A percentile compares a stretch with the other conserved stretches of the same genome.
Evolutionary conservation across 345 rosid species (phyloP).

Genomic region (Cochlearia excelsa): DNA sequence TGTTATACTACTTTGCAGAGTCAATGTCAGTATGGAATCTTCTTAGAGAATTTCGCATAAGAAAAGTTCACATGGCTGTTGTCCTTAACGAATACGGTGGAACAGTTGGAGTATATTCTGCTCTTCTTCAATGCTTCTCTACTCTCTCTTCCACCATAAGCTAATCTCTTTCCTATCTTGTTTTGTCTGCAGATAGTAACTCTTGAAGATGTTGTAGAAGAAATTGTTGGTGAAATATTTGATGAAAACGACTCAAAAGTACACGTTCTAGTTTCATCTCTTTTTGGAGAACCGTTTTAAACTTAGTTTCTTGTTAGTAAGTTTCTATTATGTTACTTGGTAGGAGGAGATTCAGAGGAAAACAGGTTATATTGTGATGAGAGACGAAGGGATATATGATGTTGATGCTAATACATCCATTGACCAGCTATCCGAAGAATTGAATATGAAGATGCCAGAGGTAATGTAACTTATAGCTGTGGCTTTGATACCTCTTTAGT

Average conservation of each 20-base stretch:
- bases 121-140: slow-evolving; percentile 16
- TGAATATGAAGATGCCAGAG: slow-evolving; percentile 95
- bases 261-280: slow-evolving; percentile 28
- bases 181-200: slow-evolving; percentile 72
- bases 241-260: slow-evolving; percentile 98
- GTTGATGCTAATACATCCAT: slow-evolving; percentile 97
- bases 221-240: slow-evolving; percentile 97
- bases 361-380: slow-evolving; percentile 95
- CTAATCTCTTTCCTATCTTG: slow-evolving; percentile 11
- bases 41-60: slow-evolving; percentile 95
- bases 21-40: slow-evolving; percentile 99
- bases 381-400: slow-evolving; percentile 90
- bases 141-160: slow-evolving; percentile 14
- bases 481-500: slow-evolving; percentile 15
- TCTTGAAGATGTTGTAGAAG: slow-evolving; percentile 95
- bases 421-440: slow-evolving; percentile 93
- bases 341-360: slow-evolving; percentile 99
- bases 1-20: slow-evolving; percentile 52
- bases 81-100: slow-evolving; percentile 98
- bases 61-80: slow-evolving; percentile 99
- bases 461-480: slow-evolving; percentile 38
- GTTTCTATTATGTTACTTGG: slow-evolving; percentile 13
- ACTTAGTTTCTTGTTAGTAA: not conserved
- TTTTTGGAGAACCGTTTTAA: slow-evolving; percentile 4
- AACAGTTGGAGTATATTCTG: slow-evolving; percentile 83